Evolutionary conservation across 805 yeast genomes (phyloP).

Genomic region (Hemisphaericaspora nanyangensis): DNA sequence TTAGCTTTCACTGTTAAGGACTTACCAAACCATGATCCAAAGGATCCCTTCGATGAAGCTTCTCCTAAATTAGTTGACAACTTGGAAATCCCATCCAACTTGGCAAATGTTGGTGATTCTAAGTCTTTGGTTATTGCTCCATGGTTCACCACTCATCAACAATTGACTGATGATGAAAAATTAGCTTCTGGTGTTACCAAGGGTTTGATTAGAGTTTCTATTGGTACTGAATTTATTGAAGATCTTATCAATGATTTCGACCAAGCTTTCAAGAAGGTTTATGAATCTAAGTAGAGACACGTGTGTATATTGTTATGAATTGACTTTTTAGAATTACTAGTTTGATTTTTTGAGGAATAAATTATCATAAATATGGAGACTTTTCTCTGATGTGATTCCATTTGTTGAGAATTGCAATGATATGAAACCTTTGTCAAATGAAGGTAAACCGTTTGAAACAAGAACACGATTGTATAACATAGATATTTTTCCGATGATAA

Average conservation of each 20-base stretch:
- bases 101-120: conserved; percentile 96
- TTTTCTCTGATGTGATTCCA: no score
- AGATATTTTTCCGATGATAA: no score
- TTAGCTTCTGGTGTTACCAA: conserved; percentile 80
- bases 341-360: no score
- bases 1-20: conserved; percentile 86
- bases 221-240: conserved; percentile 88
- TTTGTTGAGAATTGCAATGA: no score
- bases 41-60: conserved; percentile 64
- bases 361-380: no score
- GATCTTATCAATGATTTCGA: conserved; percentile 88
- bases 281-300: conserved; percentile 14
- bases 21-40: conserved; percentile 36
- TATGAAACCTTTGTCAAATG: no score
- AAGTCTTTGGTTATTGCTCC: conserved; percentile 96
- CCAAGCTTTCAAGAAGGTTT: conserved; percentile 72
- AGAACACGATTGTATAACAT: no score
- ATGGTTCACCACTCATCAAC: conserved; percentile 93
- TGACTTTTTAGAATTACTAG: no score
- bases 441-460: no score
- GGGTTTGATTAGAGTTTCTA: conserved; percentile 83
- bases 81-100: conserved; percentile 81
- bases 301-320: no score
- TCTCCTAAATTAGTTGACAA: conserved; percentile 83
- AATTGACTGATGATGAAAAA: conserved; percentile 79